Conservation (phyloP, 176 grass and related monocot genomes). For the Phoenix dactylifera region DNA sequence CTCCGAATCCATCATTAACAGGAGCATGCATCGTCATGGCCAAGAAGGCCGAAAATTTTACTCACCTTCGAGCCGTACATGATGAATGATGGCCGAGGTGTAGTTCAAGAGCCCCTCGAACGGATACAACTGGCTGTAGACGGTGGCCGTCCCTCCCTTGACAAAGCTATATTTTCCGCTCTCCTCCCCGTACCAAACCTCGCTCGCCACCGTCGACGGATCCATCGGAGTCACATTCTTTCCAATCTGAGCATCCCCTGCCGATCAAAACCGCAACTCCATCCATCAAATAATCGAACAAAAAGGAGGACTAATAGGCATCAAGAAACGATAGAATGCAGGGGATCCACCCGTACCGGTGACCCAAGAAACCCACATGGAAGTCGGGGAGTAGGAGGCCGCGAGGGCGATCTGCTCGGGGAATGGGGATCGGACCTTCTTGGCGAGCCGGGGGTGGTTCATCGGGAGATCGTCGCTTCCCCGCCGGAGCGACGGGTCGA, state of each 20-base stretch:
- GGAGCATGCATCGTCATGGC: no score
- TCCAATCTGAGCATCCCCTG: constrained; percentile 40
- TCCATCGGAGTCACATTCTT: constrained; percentile 43
- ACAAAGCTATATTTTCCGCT: constrained; percentile 29
- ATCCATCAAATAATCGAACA: background rate
- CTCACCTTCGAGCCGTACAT: constrained; percentile 53
- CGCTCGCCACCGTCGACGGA: constrained; percentile 40
- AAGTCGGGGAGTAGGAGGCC: constrained; percentile 37
- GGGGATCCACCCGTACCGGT: constrained; percentile 22
- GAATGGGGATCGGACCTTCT: constrained; percentile 33
- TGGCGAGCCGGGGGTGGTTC: constrained; percentile 36
- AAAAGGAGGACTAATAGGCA: background rate
- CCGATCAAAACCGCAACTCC: background rate
- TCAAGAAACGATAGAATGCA: no score
- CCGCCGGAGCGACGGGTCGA: constrained; percentile 55
- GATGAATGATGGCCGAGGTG: constrained; percentile 69
- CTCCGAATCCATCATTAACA: no score
- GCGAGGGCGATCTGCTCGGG: constrained; percentile 83
- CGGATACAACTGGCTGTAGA: constrained; percentile 93
- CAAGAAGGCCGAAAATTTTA: background rate
- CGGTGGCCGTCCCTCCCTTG: constrained; percentile 38
- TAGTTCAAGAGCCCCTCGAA: constrained; percentile 76
- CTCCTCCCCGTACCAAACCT: constrained; percentile 58
- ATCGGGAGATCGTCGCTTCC: constrained; percentile 76
- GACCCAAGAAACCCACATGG: constrained; percentile 85